Conservation (phyloP, 805 yeast species). For the Wickerhamiella galacta region DNA sequence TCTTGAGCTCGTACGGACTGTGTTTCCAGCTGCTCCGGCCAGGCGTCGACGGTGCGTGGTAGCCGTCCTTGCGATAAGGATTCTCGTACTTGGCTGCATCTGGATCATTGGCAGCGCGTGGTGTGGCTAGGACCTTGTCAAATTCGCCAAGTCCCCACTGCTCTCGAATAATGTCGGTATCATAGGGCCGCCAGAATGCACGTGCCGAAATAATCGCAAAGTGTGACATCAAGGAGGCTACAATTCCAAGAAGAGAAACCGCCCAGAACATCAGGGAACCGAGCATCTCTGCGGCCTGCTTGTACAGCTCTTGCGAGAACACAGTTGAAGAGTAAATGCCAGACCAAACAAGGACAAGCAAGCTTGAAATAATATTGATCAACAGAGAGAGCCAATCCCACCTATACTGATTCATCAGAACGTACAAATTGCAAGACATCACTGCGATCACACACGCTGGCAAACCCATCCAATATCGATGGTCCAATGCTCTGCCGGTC, state of each 20-base stretch:
- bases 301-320: constrained; percentile 41
- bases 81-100: constrained; percentile 17
- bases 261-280: constrained; percentile 56
- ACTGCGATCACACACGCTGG: constrained; percentile 45
- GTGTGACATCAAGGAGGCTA: constrained; percentile 44
- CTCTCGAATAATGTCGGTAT: constrained; percentile 58
- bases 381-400: constrained; percentile 62
- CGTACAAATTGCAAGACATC: constrained; percentile 46
- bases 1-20: constrained; percentile 12
- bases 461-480: constrained; percentile 57
- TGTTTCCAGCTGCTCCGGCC: constrained; percentile 4
- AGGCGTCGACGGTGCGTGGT: constrained; percentile 6
- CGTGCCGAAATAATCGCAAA: constrained; percentile 33
- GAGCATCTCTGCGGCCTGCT: constrained; percentile 44
- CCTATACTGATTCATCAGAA: constrained; percentile 48
- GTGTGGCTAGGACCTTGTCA: constrained; percentile 20
- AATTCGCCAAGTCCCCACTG: constrained; percentile 36
- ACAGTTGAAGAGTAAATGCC: constrained; percentile 53
- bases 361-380: constrained; percentile 36
- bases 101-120: constrained; percentile 17
- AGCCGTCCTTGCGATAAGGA: constrained; percentile 12
- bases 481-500: constrained; percentile 26
- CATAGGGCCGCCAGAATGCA: constrained; percentile 42
- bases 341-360: constrained; percentile 58
- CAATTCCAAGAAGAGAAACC: constrained; percentile 36